Base-by-base conservation (phyloP, 176 grass and related monocot species). In the Lolium rigidum region DNA sequence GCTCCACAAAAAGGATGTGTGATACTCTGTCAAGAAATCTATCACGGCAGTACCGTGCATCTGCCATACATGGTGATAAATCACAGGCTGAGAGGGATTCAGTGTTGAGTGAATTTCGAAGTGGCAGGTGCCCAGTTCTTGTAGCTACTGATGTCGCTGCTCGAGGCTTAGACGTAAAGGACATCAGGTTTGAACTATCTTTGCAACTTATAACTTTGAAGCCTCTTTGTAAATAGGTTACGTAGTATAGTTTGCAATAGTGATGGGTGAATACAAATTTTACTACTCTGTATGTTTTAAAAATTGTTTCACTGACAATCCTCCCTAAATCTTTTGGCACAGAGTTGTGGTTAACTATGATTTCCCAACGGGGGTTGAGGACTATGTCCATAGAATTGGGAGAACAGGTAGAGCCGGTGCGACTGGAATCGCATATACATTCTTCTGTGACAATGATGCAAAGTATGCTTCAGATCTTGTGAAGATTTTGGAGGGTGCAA, bases 1-100 rank as follows among this genome's bases (percentile, higher is more conserved):
- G 95, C 79, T 98, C 95, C 63, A 98, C 95, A 50, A 98, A 98
- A 85, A 95, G 90, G 72, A 98, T 98, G 95, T 98, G 95, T 59
- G 95, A 98, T 77, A 79, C 86, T 69, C 90, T 98, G 75, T 88
- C 93, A 47, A 83, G 88, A 26, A 93, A 84, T 55, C 86, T 98
- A 28, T 82, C 84, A 86, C 86, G 86, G 2, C 58, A 92, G 15
- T 98, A 95, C 24, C 50, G 86, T 64, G 91, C 95, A 70, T 77
- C 91, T 85, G 95, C 88, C 80, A 98, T 98, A 84, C 95, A 98
- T 81, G 95, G 95, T 80, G 95, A 98, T 75, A 98, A 98, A 88
- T 98, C 95, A 78, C 95, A 98, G 81, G 17, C 80, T 18, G 95
- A 98, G 88, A 93, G 95, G 70, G 95, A 98, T 84, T 95, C 87